phyloP scores from a whole-genome alignment of 192 early-diverging fungal species.

The Pecoramyces ruminantium region DNA sequence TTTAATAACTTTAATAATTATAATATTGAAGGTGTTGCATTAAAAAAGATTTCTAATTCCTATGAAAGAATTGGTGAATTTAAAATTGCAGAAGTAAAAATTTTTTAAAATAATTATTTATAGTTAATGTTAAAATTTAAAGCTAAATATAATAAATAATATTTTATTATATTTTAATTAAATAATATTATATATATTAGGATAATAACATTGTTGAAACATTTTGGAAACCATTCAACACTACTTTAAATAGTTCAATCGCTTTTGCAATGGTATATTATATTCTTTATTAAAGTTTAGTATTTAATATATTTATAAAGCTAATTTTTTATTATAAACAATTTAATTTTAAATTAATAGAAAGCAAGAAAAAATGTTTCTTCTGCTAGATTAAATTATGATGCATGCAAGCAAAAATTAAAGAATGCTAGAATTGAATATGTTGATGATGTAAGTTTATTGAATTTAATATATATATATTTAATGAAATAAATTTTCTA shows the following conservation, averaged over 20 bases:
- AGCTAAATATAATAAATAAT: too few species aligned
- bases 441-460: slow-evolving; percentile 27
- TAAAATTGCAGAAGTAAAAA: slow-evolving; percentile 27
- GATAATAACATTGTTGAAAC: slow-evolving; percentile 50
- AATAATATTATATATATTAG: too few species aligned
- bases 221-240: slow-evolving; percentile 60
- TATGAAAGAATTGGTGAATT: slow-evolving; percentile 73
- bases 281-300: too few species aligned
- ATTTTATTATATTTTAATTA: too few species aligned
- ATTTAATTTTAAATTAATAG: slow-evolving; percentile 7
- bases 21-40: slow-evolving; percentile 35
- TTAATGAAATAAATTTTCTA: too few species aligned
- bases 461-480: too few species aligned
- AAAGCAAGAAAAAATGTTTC: slow-evolving; percentile 74
- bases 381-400: slow-evolving; percentile 63
- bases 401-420: slow-evolving; percentile 65
- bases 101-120: too few species aligned
- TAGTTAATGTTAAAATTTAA: too few species aligned
- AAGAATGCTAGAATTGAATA: slow-evolving; percentile 51
- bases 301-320: too few species aligned
- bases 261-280: slow-evolving; percentile 50
- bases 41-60: slow-evolving; percentile 70
- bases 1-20: too few species aligned
- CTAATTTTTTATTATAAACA: too few species aligned
- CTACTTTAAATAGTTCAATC: slow-evolving; percentile 53